phyloP scores from a whole-genome alignment of 1,139 yeast species.

The Candida glucosophila region DNA sequence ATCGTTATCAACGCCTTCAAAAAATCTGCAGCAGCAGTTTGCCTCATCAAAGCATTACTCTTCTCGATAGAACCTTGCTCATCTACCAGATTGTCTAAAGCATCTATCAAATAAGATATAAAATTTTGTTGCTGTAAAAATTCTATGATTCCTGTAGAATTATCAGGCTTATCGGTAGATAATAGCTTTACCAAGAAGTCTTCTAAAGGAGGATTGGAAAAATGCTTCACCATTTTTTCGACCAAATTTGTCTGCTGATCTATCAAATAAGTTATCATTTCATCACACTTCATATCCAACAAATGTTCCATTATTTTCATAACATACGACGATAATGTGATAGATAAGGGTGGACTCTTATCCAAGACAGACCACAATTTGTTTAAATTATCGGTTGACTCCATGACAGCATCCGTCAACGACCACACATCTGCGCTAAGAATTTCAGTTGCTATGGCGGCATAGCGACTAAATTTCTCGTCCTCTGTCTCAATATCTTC shows the following conservation, averaged over 20 bases:
- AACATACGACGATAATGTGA: constrained; percentile 75
- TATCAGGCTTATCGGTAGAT: constrained; percentile 72
- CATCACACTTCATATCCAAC: constrained; percentile 83
- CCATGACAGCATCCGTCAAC: constrained; percentile 84
- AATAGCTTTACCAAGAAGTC: constrained; percentile 72
- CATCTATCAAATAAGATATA: constrained; percentile 49
- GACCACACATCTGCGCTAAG: constrained; percentile 93
- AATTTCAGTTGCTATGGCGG: constrained; percentile 86
- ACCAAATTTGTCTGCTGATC: constrained; percentile 58
- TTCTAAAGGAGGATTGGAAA: constrained; percentile 80
- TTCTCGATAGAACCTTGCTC: constrained; percentile 16
- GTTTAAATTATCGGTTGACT: constrained; percentile 53
- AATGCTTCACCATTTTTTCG: constrained; percentile 63
- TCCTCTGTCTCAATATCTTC: constrained; percentile 29
- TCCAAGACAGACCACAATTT: constrained; percentile 78
- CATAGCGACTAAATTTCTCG: constrained; percentile 57
- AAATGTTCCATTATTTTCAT: constrained; percentile 93
- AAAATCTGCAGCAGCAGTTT: constrained; percentile 41
- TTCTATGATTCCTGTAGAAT: constrained; percentile 70
- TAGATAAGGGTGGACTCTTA: constrained; percentile 45
- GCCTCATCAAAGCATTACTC: constrained; percentile 36
- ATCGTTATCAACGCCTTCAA: constrained; percentile 41
- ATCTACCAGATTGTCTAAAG: constrained; percentile 33
- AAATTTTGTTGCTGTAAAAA: constrained; percentile 57
- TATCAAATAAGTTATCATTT: constrained; percentile 61